These are phyloP conservation scores for Fusarium siculi DNA, from an alignment of 2,329 filamentous ascomycete species.

Conservation along the genomic window DNA sequence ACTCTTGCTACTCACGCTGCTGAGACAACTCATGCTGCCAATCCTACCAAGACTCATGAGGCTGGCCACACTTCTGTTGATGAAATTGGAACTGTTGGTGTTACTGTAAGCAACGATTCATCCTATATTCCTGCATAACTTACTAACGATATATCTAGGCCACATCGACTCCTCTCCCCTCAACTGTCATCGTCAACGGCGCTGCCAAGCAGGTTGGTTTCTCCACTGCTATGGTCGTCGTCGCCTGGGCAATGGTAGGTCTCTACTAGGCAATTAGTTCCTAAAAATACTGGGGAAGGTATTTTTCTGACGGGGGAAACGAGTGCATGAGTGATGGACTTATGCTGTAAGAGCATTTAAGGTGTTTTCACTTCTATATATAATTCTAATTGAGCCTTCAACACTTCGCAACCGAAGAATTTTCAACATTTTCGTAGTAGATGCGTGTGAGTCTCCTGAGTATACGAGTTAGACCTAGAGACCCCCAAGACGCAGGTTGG, in stretches of 20 bases:
- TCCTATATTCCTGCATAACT: not conserved
- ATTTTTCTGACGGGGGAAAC: rapidly evolving
- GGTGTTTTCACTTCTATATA: not conserved
- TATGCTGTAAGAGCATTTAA: not conserved
- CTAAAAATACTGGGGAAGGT: rapidly evolving
- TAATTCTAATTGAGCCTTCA: not conserved
- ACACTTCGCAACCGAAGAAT: too few species aligned
- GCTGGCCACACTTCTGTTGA: constrained; percentile 5
- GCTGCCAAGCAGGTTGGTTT: constrained; percentile 23
- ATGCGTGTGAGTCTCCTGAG: too few species aligned
- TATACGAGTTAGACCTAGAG: too few species aligned
- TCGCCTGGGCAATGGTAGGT: not conserved
- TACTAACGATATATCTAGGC: not conserved
- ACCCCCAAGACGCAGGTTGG: too few species aligned
- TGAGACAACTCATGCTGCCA: not conserved
- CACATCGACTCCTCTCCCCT: constrained; percentile 11
- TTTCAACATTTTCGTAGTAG: too few species aligned
- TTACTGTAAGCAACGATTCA: constrained; percentile 4
- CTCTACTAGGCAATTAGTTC: not conserved
- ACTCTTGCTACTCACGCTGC: not conserved
- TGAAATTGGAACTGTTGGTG: constrained; percentile 23
- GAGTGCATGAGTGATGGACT: not conserved
- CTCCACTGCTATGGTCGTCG: not conserved
- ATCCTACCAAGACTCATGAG: not conserved
- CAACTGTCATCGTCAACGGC: constrained; percentile 6